Base-by-base conservation (phyloP, 1,284 basidiomycete species). In the Leccinum colubrinum region DNA sequence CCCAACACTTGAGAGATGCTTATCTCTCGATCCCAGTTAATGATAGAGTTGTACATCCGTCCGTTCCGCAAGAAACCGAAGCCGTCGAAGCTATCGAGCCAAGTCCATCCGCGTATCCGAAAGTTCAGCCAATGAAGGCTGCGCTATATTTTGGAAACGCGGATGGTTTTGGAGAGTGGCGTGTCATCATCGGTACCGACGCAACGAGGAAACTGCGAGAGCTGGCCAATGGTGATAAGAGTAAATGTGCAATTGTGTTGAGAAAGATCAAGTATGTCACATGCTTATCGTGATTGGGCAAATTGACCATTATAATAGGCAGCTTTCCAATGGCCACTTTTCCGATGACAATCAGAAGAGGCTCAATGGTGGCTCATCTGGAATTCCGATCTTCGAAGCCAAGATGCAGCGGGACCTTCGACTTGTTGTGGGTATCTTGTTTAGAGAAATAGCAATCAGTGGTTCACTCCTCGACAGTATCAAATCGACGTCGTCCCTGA, bases 261-360 rank as follows among this genome's bases (percentile, higher is more conserved):
- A 87, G 85, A 72, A 87, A 88, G 68, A 86, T 88, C 66, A 81
- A 78, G 86, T 85, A 59, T 17, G 76, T 63, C 27, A 4, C 20
- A 41, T 50, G 9, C 25, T 61, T 35, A 41, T 8, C 27, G 8
- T 52, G 55, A 25, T 58, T 48, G 25, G 15, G 15, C 15, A 6
- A 41, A 17, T 63, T 65, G 57, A 56, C 46, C 15, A n/a, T 46
- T 17, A 43, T 14, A 37, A 9, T 59, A 89, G 87, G 66, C 83
- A 88, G 62, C 76, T 89, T 3, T 89, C 87, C 0, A 81, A 82
- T 6, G 87, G 88, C 0, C 81, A 86, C 63, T 89, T 90, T 68
- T 88, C 87, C 0, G 78, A 79, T 6, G 85, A 88, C 64, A 90
- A 90, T 63, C 86, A 89, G 65, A 89, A 87, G 71, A 73, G 79